Evolutionary conservation across 495 filamentous ascomycete genomes (phyloP).

Genomic region (Neurospora sp.): DNA sequence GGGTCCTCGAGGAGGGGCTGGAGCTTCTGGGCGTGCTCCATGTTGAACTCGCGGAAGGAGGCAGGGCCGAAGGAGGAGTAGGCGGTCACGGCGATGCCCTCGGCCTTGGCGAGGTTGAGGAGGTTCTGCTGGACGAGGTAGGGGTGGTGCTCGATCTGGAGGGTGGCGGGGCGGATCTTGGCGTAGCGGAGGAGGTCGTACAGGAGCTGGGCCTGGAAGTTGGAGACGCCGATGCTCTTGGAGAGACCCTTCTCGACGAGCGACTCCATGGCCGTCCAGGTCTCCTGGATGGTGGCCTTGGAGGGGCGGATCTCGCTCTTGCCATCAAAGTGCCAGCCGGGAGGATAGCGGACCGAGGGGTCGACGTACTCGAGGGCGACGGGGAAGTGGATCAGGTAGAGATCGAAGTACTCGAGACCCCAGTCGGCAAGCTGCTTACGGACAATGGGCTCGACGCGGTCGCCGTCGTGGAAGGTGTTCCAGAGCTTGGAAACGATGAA

Average conservation of each 20-base stretch:
- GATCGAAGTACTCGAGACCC: constrained; percentile 78
- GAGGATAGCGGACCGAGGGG: constrained; percentile 66
- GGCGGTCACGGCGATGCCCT: constrained; percentile 73
- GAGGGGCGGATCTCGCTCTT: constrained; percentile 42
- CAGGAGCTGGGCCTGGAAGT: constrained; percentile 76
- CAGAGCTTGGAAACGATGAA: constrained; percentile 91
- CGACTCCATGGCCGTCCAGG: constrained; percentile 80
- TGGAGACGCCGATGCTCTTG: constrained; percentile 75
- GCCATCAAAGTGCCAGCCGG: constrained; percentile 62
- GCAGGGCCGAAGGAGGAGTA: constrained; percentile 88
- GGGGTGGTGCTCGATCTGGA: constrained; percentile 98
- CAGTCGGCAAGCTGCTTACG: constrained; percentile 68
- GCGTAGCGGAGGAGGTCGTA: constrained; percentile 83
- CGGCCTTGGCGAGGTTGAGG: constrained; percentile 55
- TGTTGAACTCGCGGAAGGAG: constrained; percentile 72
- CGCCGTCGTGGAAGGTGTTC: constrained; percentile 76
- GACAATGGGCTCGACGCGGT: constrained; percentile 62
- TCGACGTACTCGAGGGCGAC: constrained; percentile 71
- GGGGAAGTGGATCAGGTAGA: constrained; percentile 78
- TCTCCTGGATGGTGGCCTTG: constrained; percentile 70
- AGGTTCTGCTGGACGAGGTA: constrained; percentile 77
- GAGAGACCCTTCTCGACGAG: constrained; percentile 60
- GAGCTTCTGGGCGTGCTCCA: constrained; percentile 57
- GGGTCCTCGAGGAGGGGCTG: constrained; percentile 61
- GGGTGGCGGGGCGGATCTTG: constrained; percentile 62